Evolutionary conservation across 192 early-diverging fungal species (phyloP).

Genomic region (Anaeromyces robustus): DNA sequence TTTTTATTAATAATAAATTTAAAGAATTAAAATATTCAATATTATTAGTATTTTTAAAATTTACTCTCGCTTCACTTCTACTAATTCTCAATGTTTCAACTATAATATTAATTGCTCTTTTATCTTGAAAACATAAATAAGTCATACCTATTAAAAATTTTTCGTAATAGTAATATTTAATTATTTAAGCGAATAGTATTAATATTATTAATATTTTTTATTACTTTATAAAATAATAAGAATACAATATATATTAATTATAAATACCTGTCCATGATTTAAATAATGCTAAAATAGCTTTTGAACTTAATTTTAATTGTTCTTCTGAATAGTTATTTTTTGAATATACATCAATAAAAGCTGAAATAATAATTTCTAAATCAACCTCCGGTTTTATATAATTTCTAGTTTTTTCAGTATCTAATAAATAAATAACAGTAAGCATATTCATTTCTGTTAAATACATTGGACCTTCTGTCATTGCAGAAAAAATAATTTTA

Average conservation of each 20-base stretch:
- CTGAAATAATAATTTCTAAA: constrained; percentile 60
- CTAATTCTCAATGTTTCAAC: constrained; percentile 55
- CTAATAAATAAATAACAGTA: constrained; percentile 55
- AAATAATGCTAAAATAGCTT: constrained; percentile 43
- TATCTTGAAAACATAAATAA: constrained; percentile 57
- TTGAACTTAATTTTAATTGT: constrained; percentile 44
- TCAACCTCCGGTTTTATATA: constrained; percentile 62
- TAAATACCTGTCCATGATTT: constrained; percentile 50
- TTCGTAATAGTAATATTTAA: neutral
- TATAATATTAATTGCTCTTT: constrained; percentile 47
- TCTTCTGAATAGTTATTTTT: constrained; percentile 43
- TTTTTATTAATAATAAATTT: neutral
- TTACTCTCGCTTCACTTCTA: constrained; percentile 47
- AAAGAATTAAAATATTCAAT: constrained; percentile 2
- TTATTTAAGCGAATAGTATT: neutral
- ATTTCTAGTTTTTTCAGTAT: constrained; percentile 41
- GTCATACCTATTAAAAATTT: constrained; percentile 29
- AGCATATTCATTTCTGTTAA: constrained; percentile 41
- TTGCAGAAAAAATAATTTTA: constrained; percentile 41
- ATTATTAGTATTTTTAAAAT: neutral
- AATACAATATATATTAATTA: too few relatives aligned
- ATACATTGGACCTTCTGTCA: constrained; percentile 48
- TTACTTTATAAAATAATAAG: too few relatives aligned
- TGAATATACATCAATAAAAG: constrained; percentile 60
- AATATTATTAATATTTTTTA: too few relatives aligned